Evolutionary conservation across 345 rosid species (phyloP).

Genomic region (Stellera chamaejasme): DNA sequence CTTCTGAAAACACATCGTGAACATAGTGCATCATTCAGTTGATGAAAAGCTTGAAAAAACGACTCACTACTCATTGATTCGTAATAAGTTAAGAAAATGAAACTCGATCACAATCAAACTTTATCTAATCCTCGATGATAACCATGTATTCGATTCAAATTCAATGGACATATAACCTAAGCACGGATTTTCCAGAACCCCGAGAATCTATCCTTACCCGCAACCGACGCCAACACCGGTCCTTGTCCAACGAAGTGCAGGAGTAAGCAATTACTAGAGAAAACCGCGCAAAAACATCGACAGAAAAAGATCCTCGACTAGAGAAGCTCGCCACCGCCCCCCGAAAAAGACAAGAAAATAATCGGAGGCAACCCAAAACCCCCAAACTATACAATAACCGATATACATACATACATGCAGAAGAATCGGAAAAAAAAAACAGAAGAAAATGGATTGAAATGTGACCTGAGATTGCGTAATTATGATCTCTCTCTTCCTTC

Average conservation of each 20-base stretch:
- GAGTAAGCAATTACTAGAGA: constrained; percentile 1
- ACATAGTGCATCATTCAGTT: too few relatives aligned
- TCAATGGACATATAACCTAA: too few relatives aligned
- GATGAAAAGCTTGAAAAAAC: too few relatives aligned
- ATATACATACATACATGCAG: background rate
- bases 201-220: constrained; percentile 23
- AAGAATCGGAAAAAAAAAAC: background rate
- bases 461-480: constrained; percentile 9
- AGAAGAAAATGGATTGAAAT: background rate
- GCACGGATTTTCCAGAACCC: background rate
- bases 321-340: background rate
- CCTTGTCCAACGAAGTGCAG: constrained; percentile 26
- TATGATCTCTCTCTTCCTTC: background rate
- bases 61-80: too few relatives aligned
- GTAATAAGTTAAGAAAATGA: too few relatives aligned
- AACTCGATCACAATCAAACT: too few relatives aligned
- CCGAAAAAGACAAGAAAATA: background rate
- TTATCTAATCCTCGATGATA: too few relatives aligned
- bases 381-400: constrained; percentile 1
- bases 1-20: too few relatives aligned
- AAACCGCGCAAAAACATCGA: constrained; percentile 5
- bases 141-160: too few relatives aligned
- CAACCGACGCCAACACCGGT: constrained; percentile 21
- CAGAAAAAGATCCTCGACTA: background rate
- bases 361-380: background rate